A percentile compares a stretch with the other conserved stretches of the same genome.
Conservation (phyloP, 345 rosid genomes). For the Dimocarpus longan region DNA sequence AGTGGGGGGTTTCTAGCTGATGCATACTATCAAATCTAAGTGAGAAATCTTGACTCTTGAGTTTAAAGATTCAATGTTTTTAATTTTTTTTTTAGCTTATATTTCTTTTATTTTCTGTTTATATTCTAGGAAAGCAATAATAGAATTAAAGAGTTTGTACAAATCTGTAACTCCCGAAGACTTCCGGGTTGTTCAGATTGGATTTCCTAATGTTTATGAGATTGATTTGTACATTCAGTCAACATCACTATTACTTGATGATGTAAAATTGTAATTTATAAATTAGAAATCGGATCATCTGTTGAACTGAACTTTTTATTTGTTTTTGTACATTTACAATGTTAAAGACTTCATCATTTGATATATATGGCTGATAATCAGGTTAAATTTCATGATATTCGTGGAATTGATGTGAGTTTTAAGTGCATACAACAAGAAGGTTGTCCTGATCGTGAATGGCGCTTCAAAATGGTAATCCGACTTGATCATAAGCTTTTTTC, state of each 20-base stretch:
- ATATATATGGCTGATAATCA: background rate
- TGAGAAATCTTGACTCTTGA: too few relatives aligned
- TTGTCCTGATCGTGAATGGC: slow-evolving; percentile 81
- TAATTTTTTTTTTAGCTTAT: too few relatives aligned
- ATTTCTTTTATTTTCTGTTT: background rate
- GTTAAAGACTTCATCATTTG: background rate
- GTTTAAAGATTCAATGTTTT: too few relatives aligned
- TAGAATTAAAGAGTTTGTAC: background rate
- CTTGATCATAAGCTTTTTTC: background rate
- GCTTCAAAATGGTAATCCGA: slow-evolving; percentile 83
- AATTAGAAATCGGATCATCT: background rate
- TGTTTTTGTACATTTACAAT: background rate
- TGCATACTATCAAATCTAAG: too few relatives aligned
- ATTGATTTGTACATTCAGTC: background rate
- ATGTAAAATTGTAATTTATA: background rate
- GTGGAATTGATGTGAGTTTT: slow-evolving; percentile 71
- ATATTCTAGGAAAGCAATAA: background rate
- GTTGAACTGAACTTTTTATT: background rate
- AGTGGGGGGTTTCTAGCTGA: too few relatives aligned
- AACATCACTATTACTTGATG: background rate
- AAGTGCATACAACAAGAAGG: slow-evolving; percentile 71
- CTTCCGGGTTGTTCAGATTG: background rate
- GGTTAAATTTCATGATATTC: slow-evolving; percentile 57
- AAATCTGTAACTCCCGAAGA: background rate
- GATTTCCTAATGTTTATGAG: background rate